A percentile compares a stretch with the other conserved stretches of the same genome.
Evolutionary conservation across 495 filamentous ascomycete genomes (phyloP).

Genomic region (Lasiosphaeris hirsuta): DNA sequence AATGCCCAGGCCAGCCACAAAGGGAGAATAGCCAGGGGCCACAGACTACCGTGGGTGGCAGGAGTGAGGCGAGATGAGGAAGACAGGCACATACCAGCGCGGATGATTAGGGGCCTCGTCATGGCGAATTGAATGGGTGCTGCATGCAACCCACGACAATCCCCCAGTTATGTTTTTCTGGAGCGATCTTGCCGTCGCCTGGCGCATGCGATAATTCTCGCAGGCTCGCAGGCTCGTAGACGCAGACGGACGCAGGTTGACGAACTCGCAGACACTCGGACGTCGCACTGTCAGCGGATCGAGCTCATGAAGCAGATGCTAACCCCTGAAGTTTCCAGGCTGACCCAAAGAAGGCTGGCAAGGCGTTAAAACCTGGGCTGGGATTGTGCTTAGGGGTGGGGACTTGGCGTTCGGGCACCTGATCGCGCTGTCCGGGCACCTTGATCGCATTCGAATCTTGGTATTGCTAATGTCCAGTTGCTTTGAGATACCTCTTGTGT

Average conservation of each 20-base stretch:
- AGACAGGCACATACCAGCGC: constrained; percentile 59
- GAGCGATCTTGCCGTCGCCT: neutral
- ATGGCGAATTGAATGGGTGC: constrained; percentile 43
- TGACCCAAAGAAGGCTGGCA: neutral
- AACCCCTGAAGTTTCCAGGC: constrained; percentile 4
- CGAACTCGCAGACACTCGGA: constrained; percentile 6
- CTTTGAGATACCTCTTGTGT: neutral
- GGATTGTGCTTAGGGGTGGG: neutral
- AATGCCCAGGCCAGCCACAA: constrained; percentile 22
- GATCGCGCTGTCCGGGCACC: neutral
- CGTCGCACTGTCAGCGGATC: constrained; percentile 9
- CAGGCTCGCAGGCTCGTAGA: neutral
- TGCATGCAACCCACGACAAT: constrained; percentile 21
- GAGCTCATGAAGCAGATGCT: constrained; percentile 4
- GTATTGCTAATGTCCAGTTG: neutral
- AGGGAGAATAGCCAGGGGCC: constrained; percentile 14
- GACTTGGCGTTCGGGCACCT: constrained; percentile 9
- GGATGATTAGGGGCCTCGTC: constrained; percentile 74
- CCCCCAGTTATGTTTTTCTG: constrained; percentile 6
- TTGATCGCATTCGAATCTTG: neutral
- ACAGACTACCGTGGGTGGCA: constrained; percentile 15
- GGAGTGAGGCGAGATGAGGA: constrained; percentile 21
- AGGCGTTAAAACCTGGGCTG: constrained; percentile 9
- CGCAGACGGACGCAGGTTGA: neutral
- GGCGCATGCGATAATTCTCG: neutral